Evolutionary conservation across 176 grass and related monocot genomes (phyloP).

Genomic region (Puccinellia tenuiflora): DNA sequence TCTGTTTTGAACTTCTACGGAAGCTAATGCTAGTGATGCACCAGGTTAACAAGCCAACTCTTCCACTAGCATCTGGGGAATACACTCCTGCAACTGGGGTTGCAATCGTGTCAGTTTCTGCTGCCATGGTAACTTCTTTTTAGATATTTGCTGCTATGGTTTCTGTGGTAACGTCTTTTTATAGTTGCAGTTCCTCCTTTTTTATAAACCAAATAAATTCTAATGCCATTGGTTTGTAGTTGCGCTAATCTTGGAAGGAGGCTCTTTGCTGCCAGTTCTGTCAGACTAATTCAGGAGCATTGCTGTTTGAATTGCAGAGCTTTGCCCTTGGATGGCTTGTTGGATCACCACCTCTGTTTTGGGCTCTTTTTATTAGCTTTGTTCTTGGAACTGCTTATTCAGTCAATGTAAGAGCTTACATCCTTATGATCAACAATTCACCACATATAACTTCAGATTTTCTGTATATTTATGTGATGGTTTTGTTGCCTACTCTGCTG

Average conservation of each 20-base stretch:
- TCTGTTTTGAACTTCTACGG: neutral
- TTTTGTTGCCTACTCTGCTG: neutral
- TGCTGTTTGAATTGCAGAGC: slow-evolving; percentile 61
- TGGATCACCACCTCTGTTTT: slow-evolving; percentile 77
- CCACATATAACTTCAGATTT: neutral
- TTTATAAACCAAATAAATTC: neutral
- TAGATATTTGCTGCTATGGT: neutral
- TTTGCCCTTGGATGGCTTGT: slow-evolving; percentile 72
- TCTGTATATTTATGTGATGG: neutral
- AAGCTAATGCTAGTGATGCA: slow-evolving; percentile 16
- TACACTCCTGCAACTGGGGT: slow-evolving; percentile 72
- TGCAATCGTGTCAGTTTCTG: slow-evolving; percentile 69
- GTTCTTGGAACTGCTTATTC: slow-evolving; percentile 97
- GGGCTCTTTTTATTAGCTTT: slow-evolving; percentile 92
- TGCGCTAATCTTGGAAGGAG: neutral
- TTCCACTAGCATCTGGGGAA: slow-evolving; percentile 95
- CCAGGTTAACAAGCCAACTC: slow-evolving; percentile 94
- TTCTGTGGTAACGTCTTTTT: neutral
- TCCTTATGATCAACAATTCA: neutral
- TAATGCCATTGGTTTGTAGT: neutral
- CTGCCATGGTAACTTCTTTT: slow-evolving; percentile 55
- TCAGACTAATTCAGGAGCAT: slow-evolving; percentile 24
- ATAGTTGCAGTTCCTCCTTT: neutral
- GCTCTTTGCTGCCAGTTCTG: neutral
- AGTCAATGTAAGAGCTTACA: slow-evolving; percentile 59